Percentiles rank a stretch among this genome's conserved stretches.
These are phyloP conservation scores for Candida nitratophila DNA, from an alignment of 805 yeast genomes.

Conservation along the genomic window DNA sequence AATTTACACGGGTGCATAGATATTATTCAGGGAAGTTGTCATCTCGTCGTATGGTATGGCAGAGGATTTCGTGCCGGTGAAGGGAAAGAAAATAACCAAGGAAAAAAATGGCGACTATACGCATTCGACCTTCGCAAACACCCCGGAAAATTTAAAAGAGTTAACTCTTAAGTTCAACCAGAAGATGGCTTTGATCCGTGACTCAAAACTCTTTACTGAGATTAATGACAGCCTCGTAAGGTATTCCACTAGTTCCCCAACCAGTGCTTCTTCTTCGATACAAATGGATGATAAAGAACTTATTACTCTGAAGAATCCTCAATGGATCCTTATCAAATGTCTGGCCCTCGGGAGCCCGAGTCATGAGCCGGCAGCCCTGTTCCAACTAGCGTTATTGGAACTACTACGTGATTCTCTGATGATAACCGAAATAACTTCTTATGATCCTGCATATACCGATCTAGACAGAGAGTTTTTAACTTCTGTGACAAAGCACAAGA, in stretches of 20 bases:
- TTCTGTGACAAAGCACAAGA: conserved; percentile 6
- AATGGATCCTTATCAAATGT: conserved; percentile 8
- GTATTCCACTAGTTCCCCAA: neutral
- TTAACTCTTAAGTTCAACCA: neutral
- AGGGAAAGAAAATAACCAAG: too few species aligned
- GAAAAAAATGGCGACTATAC: neutral
- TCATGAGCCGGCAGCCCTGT: conserved; percentile 16
- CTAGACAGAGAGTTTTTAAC: conserved; percentile 15
- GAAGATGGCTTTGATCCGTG: neutral
- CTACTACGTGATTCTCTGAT: conserved; percentile 9
- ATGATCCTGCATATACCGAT: conserved; percentile 25
- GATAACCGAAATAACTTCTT: conserved; percentile 14
- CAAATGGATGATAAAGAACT: neutral
- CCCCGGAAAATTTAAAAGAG: neutral
- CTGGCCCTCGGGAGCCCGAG: conserved; percentile 24
- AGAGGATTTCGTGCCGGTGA: neutral
- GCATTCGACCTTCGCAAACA: neutral
- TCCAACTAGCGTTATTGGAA: conserved; percentile 20
- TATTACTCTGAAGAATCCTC: neutral
- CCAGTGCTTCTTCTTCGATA: too few species aligned
- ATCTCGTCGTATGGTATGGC: neutral
- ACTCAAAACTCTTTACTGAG: neutral
- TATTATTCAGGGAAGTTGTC: too few species aligned
- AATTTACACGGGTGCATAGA: too few species aligned
- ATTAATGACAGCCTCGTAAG: neutral